Evolutionary conservation across 1,139 yeast genomes (phyloP), one percentile per base, ranked within the genome.

Genomic region (Diutina catenulata): DNA sequence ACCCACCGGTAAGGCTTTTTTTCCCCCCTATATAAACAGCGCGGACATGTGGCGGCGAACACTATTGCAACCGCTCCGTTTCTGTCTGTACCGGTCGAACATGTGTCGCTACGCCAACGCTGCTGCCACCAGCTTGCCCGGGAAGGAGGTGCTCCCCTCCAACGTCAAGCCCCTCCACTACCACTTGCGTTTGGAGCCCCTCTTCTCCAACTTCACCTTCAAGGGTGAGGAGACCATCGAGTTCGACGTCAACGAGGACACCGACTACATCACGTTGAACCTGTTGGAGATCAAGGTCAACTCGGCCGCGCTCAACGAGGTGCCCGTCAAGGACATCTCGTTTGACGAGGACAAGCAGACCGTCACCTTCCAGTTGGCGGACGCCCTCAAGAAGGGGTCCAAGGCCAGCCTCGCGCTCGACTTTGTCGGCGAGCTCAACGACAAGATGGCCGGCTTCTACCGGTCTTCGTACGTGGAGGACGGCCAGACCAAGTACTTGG

Each of bases 391-490:
- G 2, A 53, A 57, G 26, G 80, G 75, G 23, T 43, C 70, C 36
- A 53, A 54, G 22, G 67, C 65, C 33, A 43, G 48, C 21, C 62
- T 86, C 47, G 60, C 64, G 42, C 59, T 83, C 45, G 64, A 64
- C 38, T 86, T 80, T 57, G 68, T 74, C 36, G 94, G 94, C 50
- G 82, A 81, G 50, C 45, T 77, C 45, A 76, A 76, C 53, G 67
- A 67, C 38, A 74, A 77, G 51, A 82, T 84, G 94, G 83, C 86
- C 28, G 95, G 94, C 6, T 84, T 86, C 60, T 86, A 86, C 62
- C 69, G 83, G 48, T 81, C 94, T 5, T 61, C 73, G 35, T 84
- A 83, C 56, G 59, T 62, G 45, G 70, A 64, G 43, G 70, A 74
- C 45, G 86, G 82, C n/a, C 64, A 65, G 39, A 71, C 71, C 25